These are phyloP conservation scores for Jimgerdemannia lactiflua DNA, from an alignment of 192 early-diverging fungal genomes.

Conservation along the genomic window DNA sequence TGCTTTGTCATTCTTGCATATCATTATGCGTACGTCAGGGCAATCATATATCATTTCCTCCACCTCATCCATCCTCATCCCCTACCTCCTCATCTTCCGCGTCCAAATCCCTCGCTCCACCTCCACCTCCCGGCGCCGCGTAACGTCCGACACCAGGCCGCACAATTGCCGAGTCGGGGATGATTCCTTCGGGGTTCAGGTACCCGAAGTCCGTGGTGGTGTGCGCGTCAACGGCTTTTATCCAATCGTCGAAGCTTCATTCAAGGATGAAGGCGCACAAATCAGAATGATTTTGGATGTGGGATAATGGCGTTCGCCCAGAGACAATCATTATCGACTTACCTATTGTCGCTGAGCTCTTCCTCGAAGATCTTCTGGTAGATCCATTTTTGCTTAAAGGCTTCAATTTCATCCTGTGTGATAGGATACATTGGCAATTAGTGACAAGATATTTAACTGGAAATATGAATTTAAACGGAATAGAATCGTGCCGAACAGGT, in stretches of 20 bases:
- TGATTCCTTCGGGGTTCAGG: slow-evolving; percentile 56
- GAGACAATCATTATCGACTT: slow-evolving; percentile 11
- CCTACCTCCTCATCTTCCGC: background rate
- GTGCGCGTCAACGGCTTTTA: slow-evolving; percentile 55
- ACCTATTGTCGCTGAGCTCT: slow-evolving; percentile 65
- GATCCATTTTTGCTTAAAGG: slow-evolving; percentile 89
- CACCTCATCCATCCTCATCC: background rate
- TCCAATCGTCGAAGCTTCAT: slow-evolving; percentile 59
- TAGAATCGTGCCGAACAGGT: background rate
- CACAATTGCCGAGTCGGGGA: slow-evolving; percentile 29
- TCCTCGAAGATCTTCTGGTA: slow-evolving; percentile 76
- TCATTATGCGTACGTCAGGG: background rate
- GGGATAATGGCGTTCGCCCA: no score
- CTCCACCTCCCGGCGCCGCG: no score
- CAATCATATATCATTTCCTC: background rate
- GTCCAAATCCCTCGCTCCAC: background rate
- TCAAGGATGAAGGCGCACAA: no score
- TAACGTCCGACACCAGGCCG: background rate
- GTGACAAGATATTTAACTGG: no score
- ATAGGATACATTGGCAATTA: no score
- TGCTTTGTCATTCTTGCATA: background rate
- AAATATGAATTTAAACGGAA: no score
- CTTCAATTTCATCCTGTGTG: slow-evolving; percentile 62
- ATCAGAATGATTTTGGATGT: slow-evolving; percentile 6
- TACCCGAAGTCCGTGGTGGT: slow-evolving; percentile 54